Evolutionary conservation across 208 protist species (phyloP).

Genomic region (Paratrypanosoma confusum): DNA sequence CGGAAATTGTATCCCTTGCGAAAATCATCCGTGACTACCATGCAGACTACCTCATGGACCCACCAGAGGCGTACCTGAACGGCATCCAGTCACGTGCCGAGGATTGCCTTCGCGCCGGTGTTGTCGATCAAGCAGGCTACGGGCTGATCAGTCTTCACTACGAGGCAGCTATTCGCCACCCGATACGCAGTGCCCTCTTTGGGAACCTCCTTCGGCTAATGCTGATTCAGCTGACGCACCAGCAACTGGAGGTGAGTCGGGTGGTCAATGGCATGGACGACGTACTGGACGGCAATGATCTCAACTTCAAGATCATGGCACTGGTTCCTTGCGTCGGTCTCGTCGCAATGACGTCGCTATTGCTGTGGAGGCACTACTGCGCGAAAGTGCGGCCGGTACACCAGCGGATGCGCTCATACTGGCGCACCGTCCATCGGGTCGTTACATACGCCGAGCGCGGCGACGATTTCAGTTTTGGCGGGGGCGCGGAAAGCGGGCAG

Average conservation of each 20-base stretch:
- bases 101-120: conserved; percentile 22
- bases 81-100: conserved; percentile 22
- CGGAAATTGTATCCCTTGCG: conserved; percentile 45
- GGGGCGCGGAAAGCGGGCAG: neutral
- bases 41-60: conserved; percentile 33
- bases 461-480: no score
- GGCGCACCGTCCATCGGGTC: conserved; percentile 48
- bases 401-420: conserved; percentile 45
- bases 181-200: conserved; percentile 46
- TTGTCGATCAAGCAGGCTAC: conserved; percentile 40
- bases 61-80: no score
- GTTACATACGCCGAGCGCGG: conserved; percentile 26
- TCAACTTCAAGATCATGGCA: conserved; percentile 77
- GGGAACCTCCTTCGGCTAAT: conserved; percentile 57
- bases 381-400: conserved; percentile 24
- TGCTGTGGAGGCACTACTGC: conserved; percentile 19
- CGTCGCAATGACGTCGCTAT: conserved; percentile 12
- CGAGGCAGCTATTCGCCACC: conserved; percentile 45
- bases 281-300: conserved; percentile 64
- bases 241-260: conserved; percentile 59
- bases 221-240: conserved; percentile 58
- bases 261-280: conserved; percentile 71
- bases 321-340: conserved; percentile 35
- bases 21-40: conserved; percentile 77
- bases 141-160: conserved; percentile 55